A percentile compares a stretch with the other conserved stretches of the same genome.
Conservation (phyloP, 352 stramenopile species). For the Pythium oligandrum region DNA sequence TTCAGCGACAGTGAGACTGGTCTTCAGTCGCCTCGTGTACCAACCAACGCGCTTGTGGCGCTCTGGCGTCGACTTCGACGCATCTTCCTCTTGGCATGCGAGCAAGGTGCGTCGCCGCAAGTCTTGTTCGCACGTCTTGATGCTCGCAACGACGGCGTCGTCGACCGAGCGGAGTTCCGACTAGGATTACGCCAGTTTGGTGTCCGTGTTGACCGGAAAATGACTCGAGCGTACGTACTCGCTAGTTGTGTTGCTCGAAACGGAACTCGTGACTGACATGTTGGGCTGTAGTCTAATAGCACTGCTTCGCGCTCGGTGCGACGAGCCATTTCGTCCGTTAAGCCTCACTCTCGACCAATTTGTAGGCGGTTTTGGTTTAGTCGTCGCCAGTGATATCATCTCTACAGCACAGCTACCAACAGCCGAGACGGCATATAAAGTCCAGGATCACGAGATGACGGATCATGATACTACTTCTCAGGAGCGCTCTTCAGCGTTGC, state of each 20-base stretch:
- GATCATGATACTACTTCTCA: too few relatives aligned
- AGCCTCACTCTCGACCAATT: conserved; percentile 46
- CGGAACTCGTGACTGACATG: too few relatives aligned
- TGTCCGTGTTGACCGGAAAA: conserved; percentile 48
- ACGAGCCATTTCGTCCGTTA: conserved; percentile 29
- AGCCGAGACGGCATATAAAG: too few relatives aligned
- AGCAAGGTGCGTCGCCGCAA: conserved; percentile 7
- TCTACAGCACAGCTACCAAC: too few relatives aligned
- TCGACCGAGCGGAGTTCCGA: conserved; percentile 65
- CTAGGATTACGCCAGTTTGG: conserved; percentile 40
- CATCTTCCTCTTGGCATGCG: conserved; percentile 33
- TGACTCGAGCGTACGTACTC: conserved; percentile 48
- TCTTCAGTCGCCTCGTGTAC: neutral
- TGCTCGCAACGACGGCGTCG: conserved; percentile 34
- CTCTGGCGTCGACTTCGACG: conserved; percentile 47
- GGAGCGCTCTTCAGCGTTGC: too few relatives aligned
- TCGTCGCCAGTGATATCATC: too few relatives aligned
- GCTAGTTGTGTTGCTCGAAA: too few relatives aligned
- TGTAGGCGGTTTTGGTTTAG: conserved; percentile 46
- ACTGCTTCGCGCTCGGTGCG: conserved; percentile 45
- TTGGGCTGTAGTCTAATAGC: conserved; percentile 36
- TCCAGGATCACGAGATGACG: too few relatives aligned
- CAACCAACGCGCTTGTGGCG: conserved; percentile 23
- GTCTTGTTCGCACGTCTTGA: conserved; percentile 47
- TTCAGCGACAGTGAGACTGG: neutral